Evolutionary conservation across 495 filamentous ascomycete genomes (phyloP).

Genomic region (Penicillium coprophilum): DNA sequence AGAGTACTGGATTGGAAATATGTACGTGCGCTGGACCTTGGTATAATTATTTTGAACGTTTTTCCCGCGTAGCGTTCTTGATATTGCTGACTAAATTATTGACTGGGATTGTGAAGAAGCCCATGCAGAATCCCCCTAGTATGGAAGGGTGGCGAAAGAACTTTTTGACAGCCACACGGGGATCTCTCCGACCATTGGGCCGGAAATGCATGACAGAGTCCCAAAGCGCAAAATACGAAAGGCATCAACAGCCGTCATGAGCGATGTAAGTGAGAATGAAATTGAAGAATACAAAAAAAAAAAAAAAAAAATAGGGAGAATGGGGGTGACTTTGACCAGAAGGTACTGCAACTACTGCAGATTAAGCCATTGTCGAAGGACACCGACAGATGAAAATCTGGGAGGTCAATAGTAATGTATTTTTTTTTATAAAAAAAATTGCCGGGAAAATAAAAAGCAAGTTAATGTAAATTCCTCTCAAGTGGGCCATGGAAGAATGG

Average conservation of each 20-base stretch:
- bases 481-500: too few species aligned
- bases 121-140: not conserved
- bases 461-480: too few species aligned
- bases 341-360: not conserved
- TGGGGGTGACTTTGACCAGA: not conserved
- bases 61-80: not conserved
- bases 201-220: not conserved
- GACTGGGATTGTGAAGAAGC: constrained; percentile 4
- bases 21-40: not conserved
- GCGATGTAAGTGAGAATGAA: too few species aligned
- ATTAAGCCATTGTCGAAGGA: not conserved
- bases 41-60: not conserved
- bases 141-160: not conserved
- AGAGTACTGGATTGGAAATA: not conserved
- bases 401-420: too few species aligned
- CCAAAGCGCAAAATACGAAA: not conserved
- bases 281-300: not conserved
- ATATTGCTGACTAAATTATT: constrained; percentile 1
- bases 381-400: too few species aligned
- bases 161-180: not conserved
- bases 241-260: too few species aligned
- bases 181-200: not conserved
- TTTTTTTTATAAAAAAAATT: too few species aligned
- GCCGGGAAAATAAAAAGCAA: too few species aligned
- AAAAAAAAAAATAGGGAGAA: not conserved